These are phyloP conservation scores for Solanum rostratum DNA, from an alignment of 257 asterid species.

Conservation along the genomic window DNA sequence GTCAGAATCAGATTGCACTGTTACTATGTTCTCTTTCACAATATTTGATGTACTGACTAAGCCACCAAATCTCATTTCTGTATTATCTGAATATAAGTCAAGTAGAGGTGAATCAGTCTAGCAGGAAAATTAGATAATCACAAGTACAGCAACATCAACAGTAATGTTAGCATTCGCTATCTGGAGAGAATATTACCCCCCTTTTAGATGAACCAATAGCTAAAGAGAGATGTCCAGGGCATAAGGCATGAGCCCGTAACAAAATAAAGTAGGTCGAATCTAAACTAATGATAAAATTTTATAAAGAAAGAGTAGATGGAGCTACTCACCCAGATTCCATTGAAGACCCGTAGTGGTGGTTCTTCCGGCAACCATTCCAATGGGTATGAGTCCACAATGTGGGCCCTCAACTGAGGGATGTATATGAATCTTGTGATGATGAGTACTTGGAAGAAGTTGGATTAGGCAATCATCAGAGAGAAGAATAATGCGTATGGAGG, in stretches of 20 bases:
- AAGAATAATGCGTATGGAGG: conserved; percentile 51
- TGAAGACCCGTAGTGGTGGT: conserved; percentile 75
- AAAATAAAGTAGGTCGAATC: background rate
- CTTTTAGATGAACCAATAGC: background rate
- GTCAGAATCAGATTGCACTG: conserved; percentile 66
- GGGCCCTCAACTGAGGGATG: conserved; percentile 60
- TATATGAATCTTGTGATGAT: conserved; percentile 61
- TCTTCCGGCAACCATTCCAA: conserved; percentile 44
- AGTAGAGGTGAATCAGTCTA: background rate
- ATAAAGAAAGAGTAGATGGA: background rate
- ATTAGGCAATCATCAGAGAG: conserved; percentile 83
- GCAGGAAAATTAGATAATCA: background rate
- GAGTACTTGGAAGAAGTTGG: conserved; percentile 67
- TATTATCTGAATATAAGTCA: conserved; percentile 29
- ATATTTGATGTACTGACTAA: conserved; percentile 78
- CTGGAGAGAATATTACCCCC: background rate
- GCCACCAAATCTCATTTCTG: conserved; percentile 82
- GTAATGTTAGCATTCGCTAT: background rate
- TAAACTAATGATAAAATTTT: background rate
- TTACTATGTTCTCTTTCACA: conserved; percentile 46
- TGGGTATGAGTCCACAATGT: conserved; percentile 87
- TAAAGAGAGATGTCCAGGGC: background rate
- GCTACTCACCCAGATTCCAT: conserved; percentile 79
- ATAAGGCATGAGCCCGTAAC: background rate
- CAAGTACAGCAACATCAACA: background rate